phyloP scores from a whole-genome alignment of 1,284 basidiomycete genomes.

The Schizopora paradoxa region DNA sequence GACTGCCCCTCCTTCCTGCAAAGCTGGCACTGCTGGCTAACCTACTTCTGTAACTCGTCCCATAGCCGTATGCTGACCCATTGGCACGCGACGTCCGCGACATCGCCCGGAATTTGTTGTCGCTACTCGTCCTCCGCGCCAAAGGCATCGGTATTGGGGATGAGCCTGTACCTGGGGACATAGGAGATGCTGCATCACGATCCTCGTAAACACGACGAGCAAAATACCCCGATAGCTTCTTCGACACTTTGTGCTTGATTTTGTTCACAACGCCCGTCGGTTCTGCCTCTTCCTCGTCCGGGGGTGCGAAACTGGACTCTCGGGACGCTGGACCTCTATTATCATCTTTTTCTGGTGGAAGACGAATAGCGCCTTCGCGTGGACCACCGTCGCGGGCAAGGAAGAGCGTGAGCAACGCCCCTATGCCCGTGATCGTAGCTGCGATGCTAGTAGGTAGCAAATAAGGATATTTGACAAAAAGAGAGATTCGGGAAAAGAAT shows the following conservation, averaged over 20 bases:
- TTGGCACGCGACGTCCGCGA: slow-evolving; percentile 52
- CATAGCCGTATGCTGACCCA: slow-evolving; percentile 78
- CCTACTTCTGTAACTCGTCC: slow-evolving; percentile 47
- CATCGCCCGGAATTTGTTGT: slow-evolving; percentile 33
- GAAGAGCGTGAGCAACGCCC: slow-evolving; percentile 84
- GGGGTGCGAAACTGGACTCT: slow-evolving; percentile 42
- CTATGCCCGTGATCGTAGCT: slow-evolving; percentile 69
- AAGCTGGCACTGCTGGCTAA: slow-evolving; percentile 28
- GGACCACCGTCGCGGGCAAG: slow-evolving; percentile 88
- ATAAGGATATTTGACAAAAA: slow-evolving; percentile 87
- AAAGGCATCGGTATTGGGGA: slow-evolving; percentile 45
- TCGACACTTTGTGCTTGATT: slow-evolving; percentile 42
- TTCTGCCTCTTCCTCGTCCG: slow-evolving; percentile 48
- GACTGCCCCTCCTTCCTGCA: slow-evolving; percentile 20
- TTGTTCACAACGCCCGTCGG: slow-evolving; percentile 33
- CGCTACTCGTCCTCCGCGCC: slow-evolving; percentile 37
- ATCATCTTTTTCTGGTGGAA: slow-evolving; percentile 72
- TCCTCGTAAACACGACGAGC: slow-evolving; percentile 42
- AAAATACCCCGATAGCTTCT: slow-evolving; percentile 54
- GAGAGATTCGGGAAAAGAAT: slow-evolving; percentile 55
- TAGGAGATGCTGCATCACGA: slow-evolving; percentile 26
- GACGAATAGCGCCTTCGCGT: slow-evolving; percentile 74
- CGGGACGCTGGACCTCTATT: too few species aligned
- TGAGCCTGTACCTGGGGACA: slow-evolving; percentile 20
- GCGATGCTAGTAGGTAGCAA: slow-evolving; percentile 86